Percentiles rank a stretch among this genome's conserved stretches.
phyloP scores from a whole-genome alignment of 805 yeast species.

The Candida krabiensis region DNA sequence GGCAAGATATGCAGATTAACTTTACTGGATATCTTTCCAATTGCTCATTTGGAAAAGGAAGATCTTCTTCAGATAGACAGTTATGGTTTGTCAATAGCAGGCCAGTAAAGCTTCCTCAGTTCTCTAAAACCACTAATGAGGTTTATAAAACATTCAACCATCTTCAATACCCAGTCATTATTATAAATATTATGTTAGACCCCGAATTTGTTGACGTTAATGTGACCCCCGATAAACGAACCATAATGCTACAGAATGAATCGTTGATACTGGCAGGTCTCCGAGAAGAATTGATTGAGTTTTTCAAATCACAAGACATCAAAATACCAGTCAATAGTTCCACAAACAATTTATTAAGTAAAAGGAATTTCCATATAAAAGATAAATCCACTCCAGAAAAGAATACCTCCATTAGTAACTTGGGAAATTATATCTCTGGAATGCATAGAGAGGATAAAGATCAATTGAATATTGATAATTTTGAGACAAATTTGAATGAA shows the following conservation, averaged over 20 bases:
- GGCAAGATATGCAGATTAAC: slow-evolving; percentile 33
- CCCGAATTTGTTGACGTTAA: slow-evolving; percentile 70
- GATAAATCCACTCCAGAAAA: too few species aligned
- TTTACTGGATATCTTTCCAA: slow-evolving; percentile 70
- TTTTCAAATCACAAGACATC: slow-evolving; percentile 41
- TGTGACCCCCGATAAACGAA: slow-evolving; percentile 88
- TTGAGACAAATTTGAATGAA: too few species aligned
- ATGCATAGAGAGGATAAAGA: too few species aligned
- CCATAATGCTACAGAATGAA: slow-evolving; percentile 69
- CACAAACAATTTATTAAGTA: neutral
- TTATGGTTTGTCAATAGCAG: slow-evolving; percentile 69
- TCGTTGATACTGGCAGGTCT: slow-evolving; percentile 53
- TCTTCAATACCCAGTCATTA: slow-evolving; percentile 69
- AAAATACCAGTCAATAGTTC: slow-evolving; percentile 24
- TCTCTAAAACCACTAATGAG: slow-evolving; percentile 67
- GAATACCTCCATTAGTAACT: too few species aligned
- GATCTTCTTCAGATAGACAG: slow-evolving; percentile 75
- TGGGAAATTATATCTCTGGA: too few species aligned
- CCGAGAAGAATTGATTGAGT: slow-evolving; percentile 45
- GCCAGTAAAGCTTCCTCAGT: slow-evolving; percentile 61
- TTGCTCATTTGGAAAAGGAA: slow-evolving; percentile 75
- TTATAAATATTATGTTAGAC: slow-evolving; percentile 57
- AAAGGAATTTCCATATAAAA: neutral
- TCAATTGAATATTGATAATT: too few species aligned
- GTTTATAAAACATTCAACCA: slow-evolving; percentile 69